Percentiles rank a stretch among this genome's conserved stretches.
Conservation (phyloP, 192 early-diverging fungal genomes). For the Entomortierella beljakovae region DNA sequence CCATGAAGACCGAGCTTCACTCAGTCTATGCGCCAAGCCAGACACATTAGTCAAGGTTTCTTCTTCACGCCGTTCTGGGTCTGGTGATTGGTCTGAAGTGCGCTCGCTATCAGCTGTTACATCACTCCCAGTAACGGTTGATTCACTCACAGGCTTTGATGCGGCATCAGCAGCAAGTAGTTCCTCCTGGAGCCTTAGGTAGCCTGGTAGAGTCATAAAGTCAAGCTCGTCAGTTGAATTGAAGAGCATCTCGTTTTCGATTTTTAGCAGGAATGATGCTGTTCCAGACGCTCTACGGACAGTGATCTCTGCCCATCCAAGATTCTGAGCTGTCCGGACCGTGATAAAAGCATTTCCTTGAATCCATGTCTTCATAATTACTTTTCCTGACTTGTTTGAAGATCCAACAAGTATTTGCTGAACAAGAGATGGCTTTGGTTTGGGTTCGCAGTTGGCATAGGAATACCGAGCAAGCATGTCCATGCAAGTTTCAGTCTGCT, state of each 20-base stretch:
- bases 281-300: slow-evolving; percentile 87
- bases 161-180: slow-evolving; percentile 13
- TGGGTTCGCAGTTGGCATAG: slow-evolving; percentile 76
- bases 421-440: slow-evolving; percentile 65
- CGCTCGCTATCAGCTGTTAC: slow-evolving; percentile 13
- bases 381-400: slow-evolving; percentile 57
- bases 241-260: slow-evolving; percentile 73
- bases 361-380: slow-evolving; percentile 78
- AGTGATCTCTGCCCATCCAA: slow-evolving; percentile 84
- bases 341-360: slow-evolving; percentile 90
- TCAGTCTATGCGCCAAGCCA: slow-evolving; percentile 32
- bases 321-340: slow-evolving; percentile 70
- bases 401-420: slow-evolving; percentile 64
- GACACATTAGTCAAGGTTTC: slow-evolving; percentile 17
- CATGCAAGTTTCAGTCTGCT: slow-evolving; percentile 91
- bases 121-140: slow-evolving; percentile 6
- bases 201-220: slow-evolving; percentile 59
- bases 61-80: slow-evolving; percentile 1
- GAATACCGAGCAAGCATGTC: slow-evolving; percentile 94
- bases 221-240: slow-evolving; percentile 60
- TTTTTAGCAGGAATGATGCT: slow-evolving; percentile 71
- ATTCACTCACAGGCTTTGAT: slow-evolving; percentile 1
- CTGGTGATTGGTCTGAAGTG: not conserved
- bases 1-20: slow-evolving; percentile 34
- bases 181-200: slow-evolving; percentile 60